phyloP scores from a whole-genome alignment of 2,329 filamentous ascomycete species.

The Sporothrix dimorphospora region DNA sequence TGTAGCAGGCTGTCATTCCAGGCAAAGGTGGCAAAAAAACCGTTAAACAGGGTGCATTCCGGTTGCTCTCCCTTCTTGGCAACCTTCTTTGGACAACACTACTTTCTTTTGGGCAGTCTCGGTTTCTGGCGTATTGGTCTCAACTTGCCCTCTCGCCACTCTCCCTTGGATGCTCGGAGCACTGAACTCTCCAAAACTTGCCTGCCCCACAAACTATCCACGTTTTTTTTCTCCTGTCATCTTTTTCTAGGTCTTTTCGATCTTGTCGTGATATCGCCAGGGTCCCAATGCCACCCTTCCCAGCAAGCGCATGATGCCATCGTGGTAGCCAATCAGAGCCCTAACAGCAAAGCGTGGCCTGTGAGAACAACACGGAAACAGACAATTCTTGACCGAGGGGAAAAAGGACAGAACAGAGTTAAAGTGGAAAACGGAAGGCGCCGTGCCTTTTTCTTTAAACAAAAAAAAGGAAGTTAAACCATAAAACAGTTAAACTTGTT shows the following conservation, averaged over 20 bases:
- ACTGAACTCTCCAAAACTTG: not conserved
- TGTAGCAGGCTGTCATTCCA: not conserved
- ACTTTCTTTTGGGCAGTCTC: not conserved
- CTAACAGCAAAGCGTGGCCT: not conserved
- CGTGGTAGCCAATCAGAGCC: constrained; percentile 3
- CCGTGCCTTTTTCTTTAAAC: not conserved
- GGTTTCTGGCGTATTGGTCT: not conserved
- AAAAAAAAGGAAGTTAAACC: not conserved
- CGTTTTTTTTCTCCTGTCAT: not conserved
- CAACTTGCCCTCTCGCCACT: not conserved
- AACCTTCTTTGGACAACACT: constrained; percentile 3
- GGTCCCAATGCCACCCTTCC: not conserved
- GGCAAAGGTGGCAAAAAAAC: not conserved
- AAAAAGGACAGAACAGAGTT: not conserved
- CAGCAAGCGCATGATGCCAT: not conserved
- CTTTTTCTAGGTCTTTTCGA: not conserved
- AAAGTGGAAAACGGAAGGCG: not conserved
- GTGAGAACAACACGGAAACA: not conserved
- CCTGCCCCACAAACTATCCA: not conserved
- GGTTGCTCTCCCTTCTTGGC: not conserved
- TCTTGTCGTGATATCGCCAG: constrained; percentile 5
- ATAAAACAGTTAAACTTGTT: no score
- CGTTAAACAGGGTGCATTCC: constrained; percentile 5
- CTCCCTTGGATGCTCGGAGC: not conserved
- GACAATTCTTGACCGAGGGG: not conserved